Evolutionary conservation across 2,329 filamentous ascomycete genomes (phyloP), one percentile per base, ranked within the genome.

Genomic region (Hortaea werneckii): DNA sequence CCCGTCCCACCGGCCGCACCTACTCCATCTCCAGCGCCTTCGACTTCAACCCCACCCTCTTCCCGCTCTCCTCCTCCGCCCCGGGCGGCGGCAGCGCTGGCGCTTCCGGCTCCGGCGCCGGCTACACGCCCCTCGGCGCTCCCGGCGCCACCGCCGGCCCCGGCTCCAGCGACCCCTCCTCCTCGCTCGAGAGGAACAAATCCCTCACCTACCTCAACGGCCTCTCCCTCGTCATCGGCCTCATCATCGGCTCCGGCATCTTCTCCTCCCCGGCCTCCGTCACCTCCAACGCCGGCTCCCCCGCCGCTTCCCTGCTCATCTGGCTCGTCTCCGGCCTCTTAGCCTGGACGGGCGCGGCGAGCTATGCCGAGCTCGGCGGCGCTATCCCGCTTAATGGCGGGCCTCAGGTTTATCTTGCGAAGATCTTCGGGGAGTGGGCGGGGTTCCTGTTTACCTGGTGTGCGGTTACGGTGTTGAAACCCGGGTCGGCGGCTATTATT

Each of bases 361-460:
- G 87, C 56, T 98, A 94, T 67, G 92, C 92, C 4, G 92, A 98
- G 69, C 75, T 98, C 5, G 92, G 92, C 49, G 90, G 92, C 37
- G 89, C 92, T 0, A 96, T 98, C 53, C 92, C 92, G 5, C 70
- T 98, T 26, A 98, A 96, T 63, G 92, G 92, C 46, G 92, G 92
- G 4, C 79, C 92, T 11, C 92, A 96, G 66, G 83, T 94, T 2
- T 98, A 98, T 63, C 73, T 98, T 38, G 83, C 87, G 54, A 96
- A 96, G 69, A 98, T 95, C 48, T 94, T 95, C 65, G 90, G 90
- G 44, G 92, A 98, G 67, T 73, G 95, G 59, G 79, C 82, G 1
- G 92, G 92, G 0, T 98, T 98, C 61, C 72, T 96, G 30, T 98
- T 95, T 66, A 94, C 89, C 1, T 98, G 92, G 92, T 88, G 87